A percentile compares a stretch with the other conserved stretches of the same genome.
Evolutionary conservation across 306 rosid genomes (phyloP).

Genomic region (Trifolium repens): DNA sequence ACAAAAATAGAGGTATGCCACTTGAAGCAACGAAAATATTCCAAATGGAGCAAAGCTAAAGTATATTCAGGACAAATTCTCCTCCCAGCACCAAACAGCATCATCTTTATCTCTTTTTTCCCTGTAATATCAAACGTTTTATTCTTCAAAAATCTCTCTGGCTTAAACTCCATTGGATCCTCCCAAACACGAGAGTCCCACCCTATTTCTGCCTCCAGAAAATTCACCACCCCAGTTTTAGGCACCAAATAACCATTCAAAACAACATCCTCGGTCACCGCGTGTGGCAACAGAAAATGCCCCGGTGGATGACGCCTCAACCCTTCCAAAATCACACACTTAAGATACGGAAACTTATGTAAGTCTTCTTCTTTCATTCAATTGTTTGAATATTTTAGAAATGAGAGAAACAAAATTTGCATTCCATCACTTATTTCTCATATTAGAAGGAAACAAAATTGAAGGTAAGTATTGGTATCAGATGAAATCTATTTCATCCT

Average conservation of each 20-base stretch:
- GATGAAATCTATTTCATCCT: too few relatives aligned
- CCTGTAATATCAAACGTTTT: conserved; percentile 46
- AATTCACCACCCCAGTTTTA: conserved; percentile 38
- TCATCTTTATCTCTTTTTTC: conserved; percentile 50
- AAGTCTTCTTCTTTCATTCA: conserved; percentile 41
- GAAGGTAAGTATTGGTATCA: too few relatives aligned
- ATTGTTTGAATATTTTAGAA: too few relatives aligned
- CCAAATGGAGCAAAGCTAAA: conserved; percentile 49
- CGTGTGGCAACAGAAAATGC: conserved; percentile 42
- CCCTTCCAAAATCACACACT: conserved; percentile 52
- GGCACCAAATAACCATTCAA: conserved; percentile 38
- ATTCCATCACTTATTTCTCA: too few relatives aligned
- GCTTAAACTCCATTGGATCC: conserved; percentile 51
- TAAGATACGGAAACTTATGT: conserved; percentile 37
- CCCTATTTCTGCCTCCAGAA: conserved; percentile 58
- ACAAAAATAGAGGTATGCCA: too few relatives aligned
- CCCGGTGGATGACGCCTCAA: conserved; percentile 51
- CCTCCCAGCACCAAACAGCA: conserved; percentile 58
- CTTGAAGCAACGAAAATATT: conserved; percentile 35
- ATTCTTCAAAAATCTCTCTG: conserved; percentile 44
- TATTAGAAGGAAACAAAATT: too few relatives aligned
- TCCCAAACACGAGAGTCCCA: conserved; percentile 58
- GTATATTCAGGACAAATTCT: conserved; percentile 53
- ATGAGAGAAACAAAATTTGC: too few relatives aligned
- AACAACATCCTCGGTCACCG: conserved; percentile 42